Conservation (phyloP, 2,329 filamentous ascomycete species). For the Metarhizium humberi region DNA sequence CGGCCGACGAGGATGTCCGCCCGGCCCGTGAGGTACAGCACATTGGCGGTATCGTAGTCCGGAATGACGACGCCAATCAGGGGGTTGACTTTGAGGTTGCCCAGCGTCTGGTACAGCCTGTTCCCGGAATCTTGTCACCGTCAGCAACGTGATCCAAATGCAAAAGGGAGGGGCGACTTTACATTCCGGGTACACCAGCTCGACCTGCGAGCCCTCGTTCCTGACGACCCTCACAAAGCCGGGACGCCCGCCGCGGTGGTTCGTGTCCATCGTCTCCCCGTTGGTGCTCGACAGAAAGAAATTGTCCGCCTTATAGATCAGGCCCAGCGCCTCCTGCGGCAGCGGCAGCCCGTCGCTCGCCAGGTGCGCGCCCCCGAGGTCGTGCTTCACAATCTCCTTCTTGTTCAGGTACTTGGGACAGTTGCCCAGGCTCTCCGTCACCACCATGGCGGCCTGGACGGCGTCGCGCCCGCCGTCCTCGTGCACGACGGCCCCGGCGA, state of each 20-base stretch:
- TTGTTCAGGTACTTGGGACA: conserved; percentile 83
- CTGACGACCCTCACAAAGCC: conserved; percentile 65
- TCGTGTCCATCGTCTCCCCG: conserved; percentile 68
- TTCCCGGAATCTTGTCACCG: too few species aligned
- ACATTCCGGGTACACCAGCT: too few species aligned
- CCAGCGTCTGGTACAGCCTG: too few species aligned
- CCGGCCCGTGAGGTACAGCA: conserved; percentile 64
- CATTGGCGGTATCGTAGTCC: conserved; percentile 62
- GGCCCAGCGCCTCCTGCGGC: too few species aligned
- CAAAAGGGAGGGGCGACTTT: too few species aligned
- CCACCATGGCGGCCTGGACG: conserved; percentile 52
- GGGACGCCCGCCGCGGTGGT: conserved; percentile 64
- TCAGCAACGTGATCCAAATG: too few species aligned
- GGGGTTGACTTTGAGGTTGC: too few species aligned
- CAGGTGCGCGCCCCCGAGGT: too few species aligned
- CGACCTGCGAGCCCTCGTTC: conserved; percentile 30
- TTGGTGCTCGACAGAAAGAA: conserved; percentile 27
- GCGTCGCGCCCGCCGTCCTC: conserved; percentile 11
- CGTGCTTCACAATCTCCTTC: conserved; percentile 46
- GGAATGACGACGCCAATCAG: conserved; percentile 61
- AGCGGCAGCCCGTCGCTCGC: too few species aligned
- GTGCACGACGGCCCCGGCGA: too few species aligned
- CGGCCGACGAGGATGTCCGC: conserved; percentile 57
- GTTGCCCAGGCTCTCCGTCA: conserved; percentile 69
- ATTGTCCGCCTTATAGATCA: too few species aligned